Conservation (phyloP, 2,329 filamentous ascomycete species). For the Colletotrichum falcatum region DNA sequence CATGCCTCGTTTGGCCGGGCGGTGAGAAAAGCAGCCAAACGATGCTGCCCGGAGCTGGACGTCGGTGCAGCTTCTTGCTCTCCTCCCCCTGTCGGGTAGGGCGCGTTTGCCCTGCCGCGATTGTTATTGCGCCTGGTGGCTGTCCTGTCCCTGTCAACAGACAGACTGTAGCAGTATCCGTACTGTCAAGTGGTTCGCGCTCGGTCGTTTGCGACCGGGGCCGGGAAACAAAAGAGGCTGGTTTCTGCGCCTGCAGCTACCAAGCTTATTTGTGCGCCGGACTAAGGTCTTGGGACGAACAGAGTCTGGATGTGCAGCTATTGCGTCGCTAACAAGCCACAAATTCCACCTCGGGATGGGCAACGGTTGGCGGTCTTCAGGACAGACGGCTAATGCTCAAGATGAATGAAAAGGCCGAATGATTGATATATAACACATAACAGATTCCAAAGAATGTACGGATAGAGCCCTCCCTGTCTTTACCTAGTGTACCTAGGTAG, state of each 20-base stretch:
- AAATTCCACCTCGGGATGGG: not conserved
- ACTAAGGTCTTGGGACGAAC: constrained; percentile 38
- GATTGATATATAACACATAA: constrained; percentile 1
- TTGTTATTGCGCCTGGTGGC: constrained; percentile 20
- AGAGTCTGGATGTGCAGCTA: constrained; percentile 23
- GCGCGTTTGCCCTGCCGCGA: constrained; percentile 35
- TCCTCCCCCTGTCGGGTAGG: constrained; percentile 14
- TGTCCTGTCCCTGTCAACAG: constrained; percentile 7
- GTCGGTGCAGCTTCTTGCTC: constrained; percentile 28
- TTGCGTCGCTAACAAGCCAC: constrained; percentile 25
- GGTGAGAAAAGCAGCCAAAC: constrained; percentile 31
- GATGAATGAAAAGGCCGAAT: not conserved
- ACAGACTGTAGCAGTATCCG: not conserved
- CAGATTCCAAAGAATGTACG: constrained; percentile 19
- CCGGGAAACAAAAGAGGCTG: constrained; percentile 40
- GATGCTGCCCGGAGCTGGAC: constrained; percentile 32
- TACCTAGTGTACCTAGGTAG: not conserved
- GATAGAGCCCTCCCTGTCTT: too few relatives aligned
- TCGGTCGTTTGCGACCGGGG: constrained; percentile 46
- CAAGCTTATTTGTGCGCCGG: constrained; percentile 26
- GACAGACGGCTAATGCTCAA: too few relatives aligned
- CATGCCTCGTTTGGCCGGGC: constrained; percentile 28
- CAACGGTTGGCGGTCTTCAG: not conserved
- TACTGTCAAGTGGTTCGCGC: constrained; percentile 23
- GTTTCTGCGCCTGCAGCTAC: constrained; percentile 34